Percentiles rank a stretch among this genome's conserved stretches.
phyloP scores from a whole-genome alignment of 2,329 filamentous ascomycete species.

The Aciculosporium take region DNA sequence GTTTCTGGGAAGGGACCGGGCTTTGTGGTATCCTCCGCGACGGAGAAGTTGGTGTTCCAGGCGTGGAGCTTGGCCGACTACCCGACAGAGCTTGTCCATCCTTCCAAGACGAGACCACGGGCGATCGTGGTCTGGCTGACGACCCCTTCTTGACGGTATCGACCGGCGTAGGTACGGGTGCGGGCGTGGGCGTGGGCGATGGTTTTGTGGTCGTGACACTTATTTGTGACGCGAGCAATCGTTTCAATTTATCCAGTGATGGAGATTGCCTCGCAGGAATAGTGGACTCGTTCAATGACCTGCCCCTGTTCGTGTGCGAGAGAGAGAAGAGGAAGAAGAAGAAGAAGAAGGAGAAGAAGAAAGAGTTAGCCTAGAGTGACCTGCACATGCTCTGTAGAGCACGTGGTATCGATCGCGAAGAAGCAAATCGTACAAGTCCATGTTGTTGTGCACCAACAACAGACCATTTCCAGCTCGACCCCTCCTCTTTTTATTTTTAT shows the following conservation, averaged over 20 bases:
- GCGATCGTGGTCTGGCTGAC: conserved; percentile 6
- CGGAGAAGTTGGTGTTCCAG: neutral
- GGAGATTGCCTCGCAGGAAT: conserved; percentile 35
- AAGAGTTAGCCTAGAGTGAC: neutral
- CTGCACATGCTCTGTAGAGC: neutral
- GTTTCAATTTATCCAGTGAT: conserved; percentile 29
- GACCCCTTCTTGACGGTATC: conserved; percentile 3
- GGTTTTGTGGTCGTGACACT: conserved; percentile 10
- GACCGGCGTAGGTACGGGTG: conserved; percentile 1
- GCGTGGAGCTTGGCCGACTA: conserved; percentile 5
- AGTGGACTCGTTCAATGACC: conserved; percentile 35
- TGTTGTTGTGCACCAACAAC: conserved; percentile 2
- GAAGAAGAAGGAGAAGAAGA: neutral
- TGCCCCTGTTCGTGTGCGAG: conserved; percentile 16
- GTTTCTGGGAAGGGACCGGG: conserved; percentile 1
- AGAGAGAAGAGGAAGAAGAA: neutral
- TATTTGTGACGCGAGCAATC: conserved; percentile 19
- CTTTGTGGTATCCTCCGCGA: conserved; percentile 1
- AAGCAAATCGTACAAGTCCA: neutral
- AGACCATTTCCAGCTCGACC: too few species aligned
- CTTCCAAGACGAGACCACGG: conserved; percentile 6
- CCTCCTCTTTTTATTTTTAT: neutral
- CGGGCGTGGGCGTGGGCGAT: conserved; percentile 4
- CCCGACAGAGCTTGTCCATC: conserved; percentile 7
- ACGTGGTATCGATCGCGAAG: neutral